These are phyloP conservation scores for Penicillium aurantiogriseum DNA, from an alignment of 2,329 filamentous ascomycete genomes.

Conservation along the genomic window DNA sequence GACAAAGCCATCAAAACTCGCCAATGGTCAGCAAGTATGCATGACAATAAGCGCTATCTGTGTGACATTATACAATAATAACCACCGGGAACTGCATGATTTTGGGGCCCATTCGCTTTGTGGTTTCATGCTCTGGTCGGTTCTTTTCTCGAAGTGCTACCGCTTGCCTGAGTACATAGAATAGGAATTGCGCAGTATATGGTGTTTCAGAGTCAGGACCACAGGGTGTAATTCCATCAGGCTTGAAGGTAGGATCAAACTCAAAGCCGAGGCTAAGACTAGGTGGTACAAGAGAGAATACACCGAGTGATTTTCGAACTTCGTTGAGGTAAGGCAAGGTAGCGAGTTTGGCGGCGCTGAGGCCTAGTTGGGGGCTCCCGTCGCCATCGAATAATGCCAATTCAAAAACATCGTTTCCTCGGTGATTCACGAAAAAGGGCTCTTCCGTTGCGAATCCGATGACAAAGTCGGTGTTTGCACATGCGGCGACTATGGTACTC, in stretches of 20 bases:
- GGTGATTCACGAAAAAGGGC: constrained; percentile 36
- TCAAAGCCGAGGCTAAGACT: constrained; percentile 13
- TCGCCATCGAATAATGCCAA: constrained; percentile 17
- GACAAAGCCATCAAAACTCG: neutral
- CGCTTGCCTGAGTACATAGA: constrained; percentile 13
- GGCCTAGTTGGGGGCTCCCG: constrained; percentile 15
- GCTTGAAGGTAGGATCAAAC: constrained; percentile 13
- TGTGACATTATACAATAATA: constrained; percentile 13
- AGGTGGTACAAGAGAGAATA: constrained; percentile 30
- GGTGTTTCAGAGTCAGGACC: constrained; percentile 11
- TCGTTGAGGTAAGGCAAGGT: constrained; percentile 18
- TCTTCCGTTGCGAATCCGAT: constrained; percentile 38
- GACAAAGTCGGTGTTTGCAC: constrained; percentile 43
- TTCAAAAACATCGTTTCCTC: constrained; percentile 29
- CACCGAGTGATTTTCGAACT: constrained; percentile 17
- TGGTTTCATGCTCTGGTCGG: constrained; percentile 14
- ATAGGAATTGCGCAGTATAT: constrained; percentile 9
- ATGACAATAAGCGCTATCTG: neutral
- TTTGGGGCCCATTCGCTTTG: constrained; percentile 9
- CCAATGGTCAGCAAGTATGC: neutral
- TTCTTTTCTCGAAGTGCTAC: constrained; percentile 16
- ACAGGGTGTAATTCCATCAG: constrained; percentile 1
- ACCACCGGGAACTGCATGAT: constrained; percentile 22
- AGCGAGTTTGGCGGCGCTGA: constrained; percentile 11
- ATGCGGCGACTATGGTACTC: constrained; percentile 38